phyloP scores from a whole-genome alignment of 1,284 basidiomycete genomes.

The Wallemia ichthyophaga region DNA sequence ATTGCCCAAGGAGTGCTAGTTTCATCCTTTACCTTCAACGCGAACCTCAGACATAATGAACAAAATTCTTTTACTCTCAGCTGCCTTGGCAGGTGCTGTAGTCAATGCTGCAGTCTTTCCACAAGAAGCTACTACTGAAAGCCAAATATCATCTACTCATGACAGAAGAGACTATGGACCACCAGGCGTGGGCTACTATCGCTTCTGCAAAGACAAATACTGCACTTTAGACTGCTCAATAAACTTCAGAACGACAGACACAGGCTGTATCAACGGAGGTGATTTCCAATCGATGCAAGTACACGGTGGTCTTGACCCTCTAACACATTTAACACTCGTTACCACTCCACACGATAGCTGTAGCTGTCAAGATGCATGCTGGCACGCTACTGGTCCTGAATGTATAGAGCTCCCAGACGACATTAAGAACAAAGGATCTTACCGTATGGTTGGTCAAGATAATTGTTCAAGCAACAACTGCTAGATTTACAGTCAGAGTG shows the following conservation, averaged over 20 bases:
- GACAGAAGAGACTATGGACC: not conserved
- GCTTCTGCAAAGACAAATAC: not conserved
- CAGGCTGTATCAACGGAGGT: not conserved
- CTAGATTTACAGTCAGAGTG: not conserved
- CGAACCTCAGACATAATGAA: too few relatives aligned
- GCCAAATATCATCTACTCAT: not conserved
- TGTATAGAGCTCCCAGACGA: not conserved
- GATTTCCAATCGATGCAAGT: not conserved
- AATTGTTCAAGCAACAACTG: not conserved
- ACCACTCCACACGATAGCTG: not conserved
- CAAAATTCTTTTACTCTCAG: too few relatives aligned
- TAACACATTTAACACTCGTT: not conserved
- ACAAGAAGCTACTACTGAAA: too few relatives aligned
- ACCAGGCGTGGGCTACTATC: not conserved
- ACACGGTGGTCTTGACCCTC: not conserved
- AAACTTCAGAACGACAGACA: not conserved
- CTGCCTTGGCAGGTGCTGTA: too few relatives aligned
- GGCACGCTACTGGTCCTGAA: not conserved
- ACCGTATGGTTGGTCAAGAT: not conserved
- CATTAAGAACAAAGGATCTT: not conserved
- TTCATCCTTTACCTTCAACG: too few relatives aligned
- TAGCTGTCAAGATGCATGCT: not conserved
- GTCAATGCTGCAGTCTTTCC: too few relatives aligned
- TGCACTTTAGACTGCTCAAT: not conserved
- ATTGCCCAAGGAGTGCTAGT: too few relatives aligned